Percentiles rank a stretch among this genome's conserved stretches.
Conservation (phyloP, 164 flowering plant genomes). For the Liquidambar formosana region DNA sequence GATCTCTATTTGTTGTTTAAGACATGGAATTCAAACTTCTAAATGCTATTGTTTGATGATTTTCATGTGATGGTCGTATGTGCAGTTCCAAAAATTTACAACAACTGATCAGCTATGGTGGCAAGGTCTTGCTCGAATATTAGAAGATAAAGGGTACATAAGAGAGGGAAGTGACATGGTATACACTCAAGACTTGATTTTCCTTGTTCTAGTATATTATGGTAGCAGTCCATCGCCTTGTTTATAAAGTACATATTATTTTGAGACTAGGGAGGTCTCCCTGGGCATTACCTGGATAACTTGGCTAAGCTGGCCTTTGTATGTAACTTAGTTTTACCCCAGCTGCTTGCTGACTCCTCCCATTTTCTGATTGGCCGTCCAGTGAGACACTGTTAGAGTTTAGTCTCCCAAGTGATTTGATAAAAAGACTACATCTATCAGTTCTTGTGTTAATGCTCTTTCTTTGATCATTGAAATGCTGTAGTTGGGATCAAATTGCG, state of each 20-base stretch:
- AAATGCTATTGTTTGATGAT: conserved; percentile 15
- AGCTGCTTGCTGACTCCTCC: too few species aligned
- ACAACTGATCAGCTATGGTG: conserved; percentile 77
- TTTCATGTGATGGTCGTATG: conserved; percentile 9
- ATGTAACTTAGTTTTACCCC: too few species aligned
- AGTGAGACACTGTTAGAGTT: too few species aligned
- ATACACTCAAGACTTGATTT: conserved; percentile 9
- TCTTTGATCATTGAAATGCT: too few species aligned
- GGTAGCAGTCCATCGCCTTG: neutral
- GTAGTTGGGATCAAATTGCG: too few species aligned
- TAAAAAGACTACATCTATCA: too few species aligned
- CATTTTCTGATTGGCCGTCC: too few species aligned
- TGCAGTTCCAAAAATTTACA: conserved; percentile 51
- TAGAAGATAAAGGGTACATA: conserved; percentile 71
- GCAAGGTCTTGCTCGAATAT: conserved; percentile 79
- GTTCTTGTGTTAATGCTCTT: too few species aligned
- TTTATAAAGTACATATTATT: neutral
- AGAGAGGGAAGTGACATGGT: conserved; percentile 65
- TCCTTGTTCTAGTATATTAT: neutral
- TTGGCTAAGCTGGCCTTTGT: neutral
- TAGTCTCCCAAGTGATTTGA: too few species aligned
- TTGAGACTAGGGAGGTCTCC: neutral
- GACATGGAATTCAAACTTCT: too few species aligned
- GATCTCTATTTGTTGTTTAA: too few species aligned
- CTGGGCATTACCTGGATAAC: neutral